Base-by-base conservation (phyloP, 768 basidiomycete species). In the Chalciporus piperatus region DNA sequence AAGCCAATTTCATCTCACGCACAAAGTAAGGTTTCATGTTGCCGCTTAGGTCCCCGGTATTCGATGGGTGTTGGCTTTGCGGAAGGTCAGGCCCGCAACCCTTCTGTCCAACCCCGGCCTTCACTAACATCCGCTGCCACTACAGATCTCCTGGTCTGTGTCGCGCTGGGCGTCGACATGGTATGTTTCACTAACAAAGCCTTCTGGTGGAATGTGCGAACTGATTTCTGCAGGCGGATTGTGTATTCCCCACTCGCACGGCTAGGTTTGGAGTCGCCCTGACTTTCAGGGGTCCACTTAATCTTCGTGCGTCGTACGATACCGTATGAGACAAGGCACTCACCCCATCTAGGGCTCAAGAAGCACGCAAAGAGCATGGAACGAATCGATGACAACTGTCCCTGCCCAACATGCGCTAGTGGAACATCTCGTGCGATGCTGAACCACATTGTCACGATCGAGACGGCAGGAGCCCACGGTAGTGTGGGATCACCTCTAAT, bases 21-120 rank as follows among this genome's bases (percentile, higher is more conserved):
- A 33, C 19, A 27, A 30, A 33, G 20, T 17, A 37, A 32, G 39
- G 37, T 43, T 47, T 65, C 43, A 69, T 52, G 27, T 25, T 30
- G 45, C 44, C 37, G 12, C 32, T 48, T 52, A 92, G 90, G 89
- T 41, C 92, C 92, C 9, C 79, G 92, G 57, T 96, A 95, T 71
- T 85, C 87, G 4, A 96, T 96, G 92, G 93, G 92, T 2, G 80
- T 95, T 39, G 92, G 92, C 9, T 94, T 92, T 67, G 91, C 92
- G 25, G 92, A 95, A 81, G 90, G 89, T 89, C 54, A 33, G 55
- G 60, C 39, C 47, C 38, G 30, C 40, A 33, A 17, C 44, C 16
- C 25, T 43, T 44, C 42, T 33, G 8, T 17, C 41, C 23, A 16
- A 37, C 47, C 28, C 9, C 27, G 6, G 7, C 42, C 27, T 40